These are phyloP conservation scores for Globisporangium splendens DNA, from an alignment of 352 stramenopile genomes.

Conservation along the genomic window DNA sequence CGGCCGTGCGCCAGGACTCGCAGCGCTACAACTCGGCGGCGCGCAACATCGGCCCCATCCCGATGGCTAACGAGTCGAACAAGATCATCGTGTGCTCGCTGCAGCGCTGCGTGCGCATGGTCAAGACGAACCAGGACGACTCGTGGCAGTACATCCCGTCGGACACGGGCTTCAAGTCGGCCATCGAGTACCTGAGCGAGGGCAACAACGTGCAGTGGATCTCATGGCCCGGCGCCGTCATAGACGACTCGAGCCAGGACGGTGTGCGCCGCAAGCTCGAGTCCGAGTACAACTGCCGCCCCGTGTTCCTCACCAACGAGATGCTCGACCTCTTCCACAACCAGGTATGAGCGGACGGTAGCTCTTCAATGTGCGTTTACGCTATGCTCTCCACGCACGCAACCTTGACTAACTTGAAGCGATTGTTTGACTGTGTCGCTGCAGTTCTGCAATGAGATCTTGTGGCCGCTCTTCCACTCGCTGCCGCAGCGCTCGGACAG, in stretches of 20 bases:
- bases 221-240: conserved; percentile 80
- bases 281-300: conserved; percentile 78
- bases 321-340: conserved; percentile 86
- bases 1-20: conserved; percentile 71
- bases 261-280: conserved; percentile 70
- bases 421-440: background rate
- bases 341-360: no score
- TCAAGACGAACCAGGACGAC: conserved; percentile 65
- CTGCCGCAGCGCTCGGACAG: conserved; percentile 74
- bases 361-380: no score
- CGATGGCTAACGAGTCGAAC: conserved; percentile 73
- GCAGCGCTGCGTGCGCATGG: conserved; percentile 70
- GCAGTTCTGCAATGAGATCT: conserved; percentile 87
- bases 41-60: conserved; percentile 60
- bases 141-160: conserved; percentile 74
- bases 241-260: conserved; percentile 79
- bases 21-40: conserved; percentile 62
- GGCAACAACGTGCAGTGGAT: conserved; percentile 90
- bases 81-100: conserved; percentile 79
- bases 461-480: conserved; percentile 91
- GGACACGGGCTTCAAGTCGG: conserved; percentile 61
- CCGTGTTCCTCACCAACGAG: conserved; percentile 79
- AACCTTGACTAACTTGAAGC: background rate
- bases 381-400: no score
- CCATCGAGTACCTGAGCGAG: conserved; percentile 64